Evolutionary conservation across 2,329 filamentous ascomycete genomes (phyloP), one percentile per base, ranked within the genome.

Genomic region (Chaetoscypha palmicola): DNA sequence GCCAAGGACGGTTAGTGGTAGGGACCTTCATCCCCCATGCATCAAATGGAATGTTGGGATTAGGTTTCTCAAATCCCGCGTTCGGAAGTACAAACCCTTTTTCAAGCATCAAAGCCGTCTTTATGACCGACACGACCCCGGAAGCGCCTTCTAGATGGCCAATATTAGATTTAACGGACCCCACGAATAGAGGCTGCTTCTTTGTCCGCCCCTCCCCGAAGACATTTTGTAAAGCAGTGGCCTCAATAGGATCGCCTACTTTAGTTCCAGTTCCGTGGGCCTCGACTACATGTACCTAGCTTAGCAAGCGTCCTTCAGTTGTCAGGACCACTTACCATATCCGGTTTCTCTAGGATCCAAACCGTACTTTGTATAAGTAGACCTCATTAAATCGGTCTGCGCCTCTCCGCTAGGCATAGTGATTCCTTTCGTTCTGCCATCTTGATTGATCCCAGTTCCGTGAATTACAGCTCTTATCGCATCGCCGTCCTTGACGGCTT

Each of bases 401-500:
- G 71, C 68, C 2, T 51, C 43, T 1, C 62, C 58, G 41, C 63
- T 77, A 0, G 77, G 77, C 60, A 75, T 67, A 0, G 75, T 78
- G 47, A 79, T 72, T 0, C 75, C 75, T 16, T 56, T 65, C 0
- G 77, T 81, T 22, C 68, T 64, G 3, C 80, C 80, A 54, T 83
- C 79, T 48, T 76, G 72, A 48, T 79, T 79, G 30, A 72, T 65
- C 1, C 65, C 64, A 1, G 68, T 75, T 3, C 66, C 72, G 10
- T 72, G 67, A 44, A 80, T 73, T 17, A 79, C 66, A 5, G 69
- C 71, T 10, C 73, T 68, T 43, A 79, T 74, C 0, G 70, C 71
- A 55, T 83, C 77, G 16, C 74, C 74, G 49, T 77, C 73, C 11
- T 65, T 64, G 5, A 83, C 51, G 1, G 79, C 80, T 56, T 79